These are phyloP conservation scores for Juglanconis sp. DNA, from an alignment of 2,329 filamentous ascomycete species.

Conservation along the genomic window DNA sequence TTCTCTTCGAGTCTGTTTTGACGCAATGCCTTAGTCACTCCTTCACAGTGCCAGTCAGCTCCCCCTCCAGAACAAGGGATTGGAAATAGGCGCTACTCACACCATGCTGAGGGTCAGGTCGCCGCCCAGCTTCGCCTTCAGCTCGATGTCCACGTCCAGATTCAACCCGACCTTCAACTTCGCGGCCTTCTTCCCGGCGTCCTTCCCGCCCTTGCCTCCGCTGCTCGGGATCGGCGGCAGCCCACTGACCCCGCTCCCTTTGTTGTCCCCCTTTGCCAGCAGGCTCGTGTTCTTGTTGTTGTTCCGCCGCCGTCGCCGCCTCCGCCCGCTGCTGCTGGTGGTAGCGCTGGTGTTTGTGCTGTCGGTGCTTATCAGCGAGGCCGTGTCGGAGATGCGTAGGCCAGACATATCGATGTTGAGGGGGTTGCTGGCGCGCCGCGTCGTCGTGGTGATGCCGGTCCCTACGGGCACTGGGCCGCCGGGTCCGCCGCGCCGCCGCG, in stretches of 20 bases:
- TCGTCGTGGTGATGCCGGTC: background rate
- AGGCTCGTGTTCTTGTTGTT: constrained; percentile 4
- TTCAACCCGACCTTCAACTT: constrained; percentile 44
- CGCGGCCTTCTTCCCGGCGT: constrained; percentile 25
- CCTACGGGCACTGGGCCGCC: background rate
- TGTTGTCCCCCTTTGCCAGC: background rate
- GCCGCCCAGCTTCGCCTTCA: constrained; percentile 77
- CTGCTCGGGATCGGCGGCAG: background rate
- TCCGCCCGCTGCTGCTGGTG: constrained; percentile 8
- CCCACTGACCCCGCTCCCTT: background rate
- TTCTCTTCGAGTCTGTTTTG: constrained; percentile 27
- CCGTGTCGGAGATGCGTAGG: constrained; percentile 12
- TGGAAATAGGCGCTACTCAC: constrained; percentile 40
- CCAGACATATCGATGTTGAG: constrained; percentile 8
- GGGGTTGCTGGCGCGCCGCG: background rate
- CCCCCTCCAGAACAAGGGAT: background rate
- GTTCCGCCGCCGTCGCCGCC: constrained; percentile 10
- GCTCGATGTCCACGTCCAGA: constrained; percentile 71
- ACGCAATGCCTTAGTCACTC: constrained; percentile 1
- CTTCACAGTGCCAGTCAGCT: constrained; percentile 9
- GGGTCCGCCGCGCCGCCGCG: background rate
- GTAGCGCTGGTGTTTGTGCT: background rate
- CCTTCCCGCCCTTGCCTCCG: background rate
- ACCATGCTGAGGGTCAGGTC: constrained; percentile 69
- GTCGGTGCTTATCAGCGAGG: constrained; percentile 3